A percentile compares a stretch with the other conserved stretches of the same genome.
These are phyloP conservation scores for Cerioporus squamosus DNA, from an alignment of 1,284 basidiomycete genomes.

Conservation along the genomic window DNA sequence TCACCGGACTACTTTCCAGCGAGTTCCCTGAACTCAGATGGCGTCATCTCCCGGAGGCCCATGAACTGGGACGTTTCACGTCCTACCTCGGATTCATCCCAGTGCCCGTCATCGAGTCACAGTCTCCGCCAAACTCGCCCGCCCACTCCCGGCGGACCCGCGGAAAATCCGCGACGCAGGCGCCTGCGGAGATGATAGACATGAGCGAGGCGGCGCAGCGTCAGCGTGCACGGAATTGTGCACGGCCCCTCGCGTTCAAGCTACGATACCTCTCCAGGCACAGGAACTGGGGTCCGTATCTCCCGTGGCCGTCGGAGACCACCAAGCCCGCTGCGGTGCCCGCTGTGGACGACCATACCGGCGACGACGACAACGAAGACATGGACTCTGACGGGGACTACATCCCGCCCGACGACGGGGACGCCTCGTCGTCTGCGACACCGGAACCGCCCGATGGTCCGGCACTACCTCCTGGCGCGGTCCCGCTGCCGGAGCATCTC, in stretches of 20 bases:
- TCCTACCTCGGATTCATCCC: slow-evolving; percentile 24
- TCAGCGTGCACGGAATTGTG: slow-evolving; percentile 16
- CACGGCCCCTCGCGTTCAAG: slow-evolving; percentile 50
- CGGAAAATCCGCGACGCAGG: not conserved
- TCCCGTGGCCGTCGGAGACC: slow-evolving; percentile 22
- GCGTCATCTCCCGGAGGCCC: slow-evolving; percentile 18
- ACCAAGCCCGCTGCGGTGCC: not conserved
- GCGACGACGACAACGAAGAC: slow-evolving; percentile 20
- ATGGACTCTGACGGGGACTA: slow-evolving; percentile 26
- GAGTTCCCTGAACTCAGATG: slow-evolving; percentile 30
- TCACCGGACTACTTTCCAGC: slow-evolving; percentile 25
- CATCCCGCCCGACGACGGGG: slow-evolving; percentile 26
- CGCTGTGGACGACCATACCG: slow-evolving; percentile 3
- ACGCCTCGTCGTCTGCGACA: not conserved
- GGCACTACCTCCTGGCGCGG: not conserved
- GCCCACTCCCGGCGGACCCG: not conserved
- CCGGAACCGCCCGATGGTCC: not conserved
- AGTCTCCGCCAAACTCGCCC: not conserved
- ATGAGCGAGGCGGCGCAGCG: slow-evolving; percentile 30
- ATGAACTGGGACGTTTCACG: slow-evolving; percentile 18
- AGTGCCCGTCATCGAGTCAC: slow-evolving; percentile 1
- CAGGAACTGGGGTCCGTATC: slow-evolving; percentile 53
- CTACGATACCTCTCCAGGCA: slow-evolving; percentile 47
- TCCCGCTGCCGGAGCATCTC: slow-evolving; percentile 16
- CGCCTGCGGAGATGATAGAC: not conserved